Evolutionary conservation across 2,329 filamentous ascomycete species (phyloP), one percentile per base, ranked within the genome.

Genomic region (Fusarium keratoplasticum): DNA sequence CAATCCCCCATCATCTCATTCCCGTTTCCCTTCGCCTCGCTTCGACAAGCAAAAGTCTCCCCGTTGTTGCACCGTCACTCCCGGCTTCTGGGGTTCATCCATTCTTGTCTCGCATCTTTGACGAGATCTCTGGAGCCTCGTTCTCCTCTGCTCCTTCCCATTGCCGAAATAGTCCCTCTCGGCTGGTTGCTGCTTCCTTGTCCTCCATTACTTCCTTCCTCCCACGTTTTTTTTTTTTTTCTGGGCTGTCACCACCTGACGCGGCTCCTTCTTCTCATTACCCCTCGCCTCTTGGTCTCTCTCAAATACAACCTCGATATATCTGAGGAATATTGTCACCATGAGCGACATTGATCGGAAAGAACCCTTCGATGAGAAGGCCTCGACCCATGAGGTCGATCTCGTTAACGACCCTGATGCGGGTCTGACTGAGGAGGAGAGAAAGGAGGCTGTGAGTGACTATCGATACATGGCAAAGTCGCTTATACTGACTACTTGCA

Each of bases 381-480:
- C 75, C 20, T 79, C 77, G 57, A 76, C 77, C 14, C 79, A 76
- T 7, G 79, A 83, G 59, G 35, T 77, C 36, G 78, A 79, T 27
- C 70, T 76, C 14, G 66, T 78, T 27, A 72, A 72, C 29, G 82
- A 86, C 61, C 84, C 83, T 8, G 93, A 95, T 81, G 91, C 88
- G 57, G 89, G 90, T 9, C 82, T 93, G 75, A 91, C 87, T 42
- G 87, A 88, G 1, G 90, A 90, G 71, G 92, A 94, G 79, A 87
- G 84, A 73, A 88, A 87, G 29, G 86, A 83, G 58, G 88, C 90
- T 77, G 92, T 94, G 83, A 72, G 88, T 82, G 20, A 22, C n/a
- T 8, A 61, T 57, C 6, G 11, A 47, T 36, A 40, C 3, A 59
- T 33, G 63, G 13, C 18, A 29, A 42, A 4, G 52, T 52, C 18